Evolutionary conservation across 257 asterid genomes (phyloP), one percentile per base, ranked within the genome.

Genomic region (Schizonepeta tenuifolia): DNA sequence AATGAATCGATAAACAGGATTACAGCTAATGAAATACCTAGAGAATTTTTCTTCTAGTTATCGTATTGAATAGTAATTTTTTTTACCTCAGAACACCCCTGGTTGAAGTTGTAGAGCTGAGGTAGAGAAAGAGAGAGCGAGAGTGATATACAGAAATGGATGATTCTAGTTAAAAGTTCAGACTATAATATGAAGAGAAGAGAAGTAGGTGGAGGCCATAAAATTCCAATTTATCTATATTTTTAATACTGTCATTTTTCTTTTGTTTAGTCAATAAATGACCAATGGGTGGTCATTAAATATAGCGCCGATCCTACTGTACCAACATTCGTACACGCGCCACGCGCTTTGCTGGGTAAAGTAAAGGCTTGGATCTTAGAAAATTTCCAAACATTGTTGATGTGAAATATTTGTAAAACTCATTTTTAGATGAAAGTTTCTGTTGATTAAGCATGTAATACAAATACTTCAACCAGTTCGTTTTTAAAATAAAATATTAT

Each of bases 21-120:
- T 26, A 68, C 41, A 33, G 11, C 38, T 31, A 61, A 20, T 20
- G 11, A 33, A 33, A 54, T 44, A 67, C 71, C 57, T 60, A 20
- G 17, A 24, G 55, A 67, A 15, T 22, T 1, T 1, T 17, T 22
- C 11, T 22, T 7, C 17, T 26, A 51, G n/a, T 22, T 64, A 33
- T 17, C 12, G 55, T 2, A 9, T 36, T 6, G 74, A 60, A 66
- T 49, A 6, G 18, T 14, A n/a, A n/a, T n/a, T n/a, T n/a, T n/a
- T 50, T 15, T 71, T 80, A 83, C 87, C 87, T 77, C 81, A 83
- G 87, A 41, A 36, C 79, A 59, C 81, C 87, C 85, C 85, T 77
- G 61, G 20, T 7, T 56, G 70, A 20, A 43, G 66, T 6, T 33
- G 15, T 18, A 38, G 60, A 69, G 70, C 12, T 61, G 67, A 17